Base-by-base conservation (phyloP, 768 basidiomycete species). In the Leccinum aurantiacum region DNA sequence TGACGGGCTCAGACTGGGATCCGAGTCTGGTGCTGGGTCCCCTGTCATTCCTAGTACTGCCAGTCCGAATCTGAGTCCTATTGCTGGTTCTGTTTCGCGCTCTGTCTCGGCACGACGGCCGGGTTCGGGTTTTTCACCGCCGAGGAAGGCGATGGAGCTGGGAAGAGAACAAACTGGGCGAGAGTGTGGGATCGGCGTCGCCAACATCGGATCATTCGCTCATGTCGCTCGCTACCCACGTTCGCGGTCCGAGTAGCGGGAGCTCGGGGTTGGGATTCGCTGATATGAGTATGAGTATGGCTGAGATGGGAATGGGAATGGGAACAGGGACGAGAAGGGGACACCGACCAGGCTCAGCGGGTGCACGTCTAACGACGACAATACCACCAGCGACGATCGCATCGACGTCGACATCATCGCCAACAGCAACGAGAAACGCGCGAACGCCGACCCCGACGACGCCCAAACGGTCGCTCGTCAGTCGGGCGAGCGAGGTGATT, bases 261-360 rank as follows among this genome's bases (percentile, higher is more conserved):
- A 17, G 38, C 38, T 41, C 38, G 33, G 33, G 33, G 15, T 37
- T 37, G 7, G 38, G 38, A 17, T 41, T n/a, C 3, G 8, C 7
- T n/a, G 38, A 41, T n/a, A 6, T 37, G 27, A 29, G 27, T 29
- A 29, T 29, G 35, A 6, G 35, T 1, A 38, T 38, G 17, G 27
- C 27, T 29, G 38, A 7, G 3, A 8, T 41, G 38, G 8, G 14
- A 1, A 38, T 38, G 15, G 38, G 8, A 29, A 29, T 29, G 7
- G 38, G 17, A 13, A 13, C 4, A 13, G 33, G 11, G 33, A 33
- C 33, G 1, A 13, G 33, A 17, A 4, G 19, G 6, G 44, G 44
- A 46, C 29, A 24, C n/a, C n/a, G 71, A 25, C 69, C 72, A 0
- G 70, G 67, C 1, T 72, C 71, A 0, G 71, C 71, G 2, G 63